phyloP scores from a whole-genome alignment of 2,329 filamentous ascomycete species.

The Alternaria conjuncta region DNA sequence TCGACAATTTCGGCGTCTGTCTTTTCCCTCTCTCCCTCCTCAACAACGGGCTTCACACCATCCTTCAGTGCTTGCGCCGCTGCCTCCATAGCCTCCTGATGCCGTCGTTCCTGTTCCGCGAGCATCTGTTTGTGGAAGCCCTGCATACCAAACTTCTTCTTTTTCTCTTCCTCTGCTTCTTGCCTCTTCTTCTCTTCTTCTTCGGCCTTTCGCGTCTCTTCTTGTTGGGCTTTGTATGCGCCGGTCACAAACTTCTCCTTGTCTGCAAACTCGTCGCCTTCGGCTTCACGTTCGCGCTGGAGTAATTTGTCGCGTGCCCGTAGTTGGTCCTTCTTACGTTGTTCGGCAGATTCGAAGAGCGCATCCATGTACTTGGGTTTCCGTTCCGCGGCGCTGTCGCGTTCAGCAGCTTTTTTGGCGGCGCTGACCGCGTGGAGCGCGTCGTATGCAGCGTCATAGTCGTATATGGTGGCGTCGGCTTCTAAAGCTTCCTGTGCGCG shows the following conservation, averaged over 20 bases:
- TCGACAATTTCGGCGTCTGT: conserved; percentile 69
- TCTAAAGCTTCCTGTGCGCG: conserved; percentile 69
- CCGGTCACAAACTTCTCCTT: conserved; percentile 88
- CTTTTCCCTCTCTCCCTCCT: conserved; percentile 42
- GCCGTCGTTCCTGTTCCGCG: conserved; percentile 71
- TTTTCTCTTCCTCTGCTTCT: conserved; percentile 69
- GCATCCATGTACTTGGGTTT: conserved; percentile 81
- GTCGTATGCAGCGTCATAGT: conserved; percentile 85
- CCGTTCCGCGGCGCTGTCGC: conserved; percentile 63
- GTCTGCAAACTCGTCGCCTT: conserved; percentile 80
- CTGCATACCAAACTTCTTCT: conserved; percentile 73
- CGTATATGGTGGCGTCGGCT: conserved; percentile 77
- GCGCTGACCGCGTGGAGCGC: conserved; percentile 67
- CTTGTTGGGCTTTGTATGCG: conserved; percentile 81
- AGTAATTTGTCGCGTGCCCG: conserved; percentile 83
- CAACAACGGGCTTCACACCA: conserved; percentile 42
- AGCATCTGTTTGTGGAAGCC: conserved; percentile 79
- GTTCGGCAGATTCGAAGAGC: conserved; percentile 73
- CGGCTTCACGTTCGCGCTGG: conserved; percentile 76
- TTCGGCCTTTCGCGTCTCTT: conserved; percentile 72
- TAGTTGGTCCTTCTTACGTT: conserved; percentile 77
- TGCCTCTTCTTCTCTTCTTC: conserved; percentile 73
- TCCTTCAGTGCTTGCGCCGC: conserved; percentile 56
- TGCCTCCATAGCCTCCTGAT: conserved; percentile 73
- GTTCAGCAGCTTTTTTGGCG: conserved; percentile 62